Base-by-base conservation (phyloP, 2,329 filamentous ascomycete genomes). In the Myriosclerotinia scirpicola region DNA sequence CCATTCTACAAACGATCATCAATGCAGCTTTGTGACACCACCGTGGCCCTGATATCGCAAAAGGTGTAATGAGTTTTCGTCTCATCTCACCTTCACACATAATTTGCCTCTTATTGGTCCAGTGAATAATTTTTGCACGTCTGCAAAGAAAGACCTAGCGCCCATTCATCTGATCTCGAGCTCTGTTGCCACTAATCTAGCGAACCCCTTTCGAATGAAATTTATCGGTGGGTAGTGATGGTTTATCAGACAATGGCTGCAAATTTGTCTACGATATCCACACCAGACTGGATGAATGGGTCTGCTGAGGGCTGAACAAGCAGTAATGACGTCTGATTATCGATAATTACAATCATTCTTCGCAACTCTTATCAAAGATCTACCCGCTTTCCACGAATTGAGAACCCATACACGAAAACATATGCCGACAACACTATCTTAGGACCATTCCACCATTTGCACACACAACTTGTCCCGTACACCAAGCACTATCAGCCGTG, bases 361-460 rank as follows among this genome's bases (percentile, higher is more conserved):
- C 30, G 20, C 6, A 36, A 48, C 9, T n/a, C 9, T 2, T 44
- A 20, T 30, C 34, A 26, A 42, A 53, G 30, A 22, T 52, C 12
- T 36, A 55, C n/a, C n/a, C 22, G 50, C 22, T 11, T 40, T 50
- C 12, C 15, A 40, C 12, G 2, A 60, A 34, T 36, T 20, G 2
- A 61, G 30, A 60, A 34, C 6, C 5, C 8, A 22, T 38, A 11
- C 14, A 52, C 48, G 17, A 7, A 40, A 5, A 9, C 8, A 36
- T 26, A 38, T 26, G 53, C 14, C 20, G 12, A 20, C 44, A n/a
- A 50, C 44, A 38, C 40, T 60, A 65, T 52, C 20, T 60, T 14
- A 87, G 85, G 68, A 81, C 83, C 85, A 92, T 88, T 8, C 91
- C 91, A 1, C 91, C 91, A 75, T 94, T 94, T 9, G 90, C 90